Conservation (phyloP, 176 grass and related monocot genomes). For the Oryza coarctata region DNA sequence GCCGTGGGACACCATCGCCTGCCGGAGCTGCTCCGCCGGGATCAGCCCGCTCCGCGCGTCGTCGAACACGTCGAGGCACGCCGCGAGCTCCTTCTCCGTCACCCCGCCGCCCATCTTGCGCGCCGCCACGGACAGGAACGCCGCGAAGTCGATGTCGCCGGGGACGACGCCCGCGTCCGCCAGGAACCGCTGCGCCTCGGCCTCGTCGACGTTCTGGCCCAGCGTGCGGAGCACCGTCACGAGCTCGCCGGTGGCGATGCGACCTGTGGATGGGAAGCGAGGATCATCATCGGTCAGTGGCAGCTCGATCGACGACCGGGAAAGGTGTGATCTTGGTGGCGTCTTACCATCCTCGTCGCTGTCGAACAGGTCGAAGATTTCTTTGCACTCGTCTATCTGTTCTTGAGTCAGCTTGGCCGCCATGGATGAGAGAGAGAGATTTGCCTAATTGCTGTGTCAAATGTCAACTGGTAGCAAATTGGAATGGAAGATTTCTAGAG, state of each 20-base stretch:
- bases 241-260: constrained; percentile 36
- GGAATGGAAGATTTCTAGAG: neutral
- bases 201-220: constrained; percentile 55
- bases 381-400: constrained; percentile 51
- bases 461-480: neutral
- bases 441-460: neutral
- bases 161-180: neutral
- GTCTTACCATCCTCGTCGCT: constrained; percentile 49
- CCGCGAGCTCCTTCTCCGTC: constrained; percentile 34
- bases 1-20: constrained; percentile 47
- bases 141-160: constrained; percentile 9
- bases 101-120: constrained; percentile 26
- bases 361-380: constrained; percentile 60
- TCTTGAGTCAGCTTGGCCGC: constrained; percentile 42
- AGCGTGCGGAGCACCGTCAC: constrained; percentile 47
- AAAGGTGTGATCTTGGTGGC: neutral
- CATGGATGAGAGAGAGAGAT: constrained; percentile 29
- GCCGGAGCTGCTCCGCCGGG: constrained; percentile 58
- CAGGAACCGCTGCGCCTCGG: constrained; percentile 32
- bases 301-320: neutral
- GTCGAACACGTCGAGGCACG: constrained; percentile 49
- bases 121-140: constrained; percentile 48
- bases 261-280: constrained; percentile 4
- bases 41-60: constrained; percentile 44
- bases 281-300: neutral